Percentiles rank a stretch among this genome's conserved stretches.
Conservation (phyloP, 108 stramenopile genomes). For the Asterionellopsis glacialis region DNA sequence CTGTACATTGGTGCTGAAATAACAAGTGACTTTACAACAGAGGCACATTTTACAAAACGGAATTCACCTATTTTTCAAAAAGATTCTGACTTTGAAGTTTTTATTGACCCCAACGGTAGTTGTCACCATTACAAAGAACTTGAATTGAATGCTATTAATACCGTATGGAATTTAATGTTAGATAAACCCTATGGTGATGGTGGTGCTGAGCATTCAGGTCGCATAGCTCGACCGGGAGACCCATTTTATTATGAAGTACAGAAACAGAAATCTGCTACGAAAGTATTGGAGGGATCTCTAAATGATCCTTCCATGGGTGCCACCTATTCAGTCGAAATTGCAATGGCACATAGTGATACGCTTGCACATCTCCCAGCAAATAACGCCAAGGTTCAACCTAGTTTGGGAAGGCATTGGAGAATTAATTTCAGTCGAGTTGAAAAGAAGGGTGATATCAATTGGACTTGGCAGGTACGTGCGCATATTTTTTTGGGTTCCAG, state of each 20-base stretch:
- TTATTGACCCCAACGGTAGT: constrained; percentile 66
- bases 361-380: background rate
- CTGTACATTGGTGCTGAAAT: constrained; percentile 67
- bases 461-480: constrained; percentile 49
- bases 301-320: constrained; percentile 30
- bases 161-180: constrained; percentile 82
- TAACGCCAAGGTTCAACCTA: constrained; percentile 9
- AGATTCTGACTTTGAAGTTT: constrained; percentile 85
- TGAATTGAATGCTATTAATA: constrained; percentile 83
- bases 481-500: too few species aligned
- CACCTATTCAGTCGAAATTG: constrained; percentile 54
- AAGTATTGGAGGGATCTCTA: constrained; percentile 33
- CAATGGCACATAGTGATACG: constrained; percentile 56
- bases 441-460: constrained; percentile 47
- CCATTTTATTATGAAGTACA: constrained; percentile 47
- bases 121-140: constrained; percentile 86
- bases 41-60: constrained; percentile 50
- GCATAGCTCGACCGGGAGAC: constrained; percentile 63
- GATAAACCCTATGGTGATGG: constrained; percentile 82
- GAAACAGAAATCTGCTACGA: constrained; percentile 36
- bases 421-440: constrained; percentile 63
- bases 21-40: constrained; percentile 26
- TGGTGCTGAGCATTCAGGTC: constrained; percentile 67
- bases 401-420: constrained; percentile 31
- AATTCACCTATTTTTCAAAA: constrained; percentile 83